These are phyloP conservation scores for Aotearoamyces nothofagi DNA, from an alignment of 2,329 filamentous ascomycete species.

Conservation along the genomic window DNA sequence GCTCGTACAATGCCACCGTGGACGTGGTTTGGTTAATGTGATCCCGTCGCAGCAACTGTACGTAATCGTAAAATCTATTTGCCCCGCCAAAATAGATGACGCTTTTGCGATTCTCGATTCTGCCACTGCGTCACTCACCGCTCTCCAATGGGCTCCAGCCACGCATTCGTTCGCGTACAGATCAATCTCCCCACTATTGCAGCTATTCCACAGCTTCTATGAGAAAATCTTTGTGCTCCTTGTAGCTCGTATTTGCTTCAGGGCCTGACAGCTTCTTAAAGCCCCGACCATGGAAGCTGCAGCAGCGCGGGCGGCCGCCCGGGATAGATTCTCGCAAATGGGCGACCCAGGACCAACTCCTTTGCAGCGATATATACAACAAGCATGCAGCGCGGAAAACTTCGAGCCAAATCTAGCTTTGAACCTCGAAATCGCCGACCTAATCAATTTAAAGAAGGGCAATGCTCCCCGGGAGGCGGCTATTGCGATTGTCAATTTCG, in stretches of 20 bases:
- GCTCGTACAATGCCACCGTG: background rate
- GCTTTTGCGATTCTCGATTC: too few species aligned
- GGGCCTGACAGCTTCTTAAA: too few species aligned
- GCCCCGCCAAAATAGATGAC: too few species aligned
- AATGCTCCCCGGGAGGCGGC: slow-evolving; percentile 90
- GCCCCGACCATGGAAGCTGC: slow-evolving; percentile 99
- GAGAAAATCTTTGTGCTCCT: too few species aligned
- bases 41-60: too few species aligned
- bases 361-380: slow-evolving; percentile 88
- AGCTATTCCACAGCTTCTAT: too few species aligned
- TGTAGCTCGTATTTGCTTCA: too few species aligned
- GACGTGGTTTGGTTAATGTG: slow-evolving; percentile 2
- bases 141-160: too few species aligned
- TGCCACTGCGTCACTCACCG: too few species aligned
- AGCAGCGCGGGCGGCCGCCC: slow-evolving; percentile 85
- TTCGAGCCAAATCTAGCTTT: slow-evolving; percentile 95
- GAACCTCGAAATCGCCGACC: slow-evolving; percentile 88
- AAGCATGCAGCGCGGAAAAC: slow-evolving; percentile 92
- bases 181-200: too few species aligned
- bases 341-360: slow-evolving; percentile 68
- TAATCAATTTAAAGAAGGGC: slow-evolving; percentile 96
- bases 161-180: too few species aligned
- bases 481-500: slow-evolving; percentile 78
- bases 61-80: too few species aligned
- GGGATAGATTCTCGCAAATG: slow-evolving; percentile 82